Evolutionary conservation across 441 rosid species (phyloP).

Genomic region (Bruguiera hainesii): DNA sequence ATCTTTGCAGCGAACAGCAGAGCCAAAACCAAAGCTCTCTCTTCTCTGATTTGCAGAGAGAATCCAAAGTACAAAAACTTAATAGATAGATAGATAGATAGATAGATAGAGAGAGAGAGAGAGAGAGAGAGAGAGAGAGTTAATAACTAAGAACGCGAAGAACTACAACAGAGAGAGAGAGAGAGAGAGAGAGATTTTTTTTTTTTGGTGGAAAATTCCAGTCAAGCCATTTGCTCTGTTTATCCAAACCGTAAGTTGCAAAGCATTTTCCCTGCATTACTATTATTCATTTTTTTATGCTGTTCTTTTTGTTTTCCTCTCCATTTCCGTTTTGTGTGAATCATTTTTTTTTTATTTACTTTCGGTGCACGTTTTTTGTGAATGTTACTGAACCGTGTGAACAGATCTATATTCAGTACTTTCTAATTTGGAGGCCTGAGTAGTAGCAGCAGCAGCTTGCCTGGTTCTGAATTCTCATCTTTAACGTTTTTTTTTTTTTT

Average conservation of each 20-base stretch:
- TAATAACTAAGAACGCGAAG: constrained; percentile 35
- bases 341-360: neutral
- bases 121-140: neutral
- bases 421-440: constrained; percentile 45
- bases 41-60: constrained; percentile 74
- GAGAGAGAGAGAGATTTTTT: constrained; percentile 15
- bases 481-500: neutral
- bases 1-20: constrained; percentile 37
- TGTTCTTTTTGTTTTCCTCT: neutral
- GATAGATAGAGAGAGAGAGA: constrained; percentile 17
- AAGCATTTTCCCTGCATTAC: constrained; percentile 15
- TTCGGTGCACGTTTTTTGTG: neutral
- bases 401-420: constrained; percentile 42
- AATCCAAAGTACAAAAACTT: constrained; percentile 44
- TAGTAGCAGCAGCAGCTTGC: constrained; percentile 3
- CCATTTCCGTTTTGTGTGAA: neutral
- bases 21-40: constrained; percentile 11
- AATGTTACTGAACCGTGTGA: constrained; percentile 15
- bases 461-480: constrained; percentile 10
- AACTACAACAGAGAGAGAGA: constrained; percentile 27
- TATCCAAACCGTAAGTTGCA: constrained; percentile 61
- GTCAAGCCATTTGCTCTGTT: constrained; percentile 22
- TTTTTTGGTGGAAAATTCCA: constrained; percentile 16
- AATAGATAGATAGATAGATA: neutral
- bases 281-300: constrained; percentile 3